phyloP scores from a whole-genome alignment of 495 filamentous ascomycete species.

The Penicillium angulare region DNA sequence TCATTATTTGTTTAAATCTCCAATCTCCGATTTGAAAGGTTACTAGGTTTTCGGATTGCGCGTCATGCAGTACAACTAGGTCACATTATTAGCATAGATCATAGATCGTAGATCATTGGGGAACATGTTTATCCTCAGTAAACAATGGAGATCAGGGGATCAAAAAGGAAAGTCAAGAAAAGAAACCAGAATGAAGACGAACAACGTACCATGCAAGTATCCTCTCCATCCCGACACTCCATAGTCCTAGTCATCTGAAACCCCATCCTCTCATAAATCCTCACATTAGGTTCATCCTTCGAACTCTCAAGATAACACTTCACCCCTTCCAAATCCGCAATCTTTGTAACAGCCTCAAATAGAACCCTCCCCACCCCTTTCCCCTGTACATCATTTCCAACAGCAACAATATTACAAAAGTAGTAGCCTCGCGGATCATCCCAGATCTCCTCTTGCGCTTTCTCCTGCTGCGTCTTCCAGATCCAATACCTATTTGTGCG shows the following conservation, averaged over 20 bases:
- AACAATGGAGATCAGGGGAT: background rate
- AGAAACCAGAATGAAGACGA: background rate
- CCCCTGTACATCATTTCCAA: constrained; percentile 57
- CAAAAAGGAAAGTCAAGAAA: background rate
- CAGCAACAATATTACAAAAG: constrained; percentile 67
- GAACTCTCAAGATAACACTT: constrained; percentile 64
- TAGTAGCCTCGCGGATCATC: constrained; percentile 61
- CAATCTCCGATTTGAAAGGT: background rate
- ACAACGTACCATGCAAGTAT: constrained; percentile 36
- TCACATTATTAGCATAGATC: background rate
- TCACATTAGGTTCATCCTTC: constrained; percentile 58
- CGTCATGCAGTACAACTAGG: constrained; percentile 37
- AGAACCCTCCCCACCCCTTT: constrained; percentile 56
- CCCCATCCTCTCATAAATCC: constrained; percentile 62
- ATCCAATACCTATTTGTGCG: constrained; percentile 62
- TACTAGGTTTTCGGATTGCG: constrained; percentile 24
- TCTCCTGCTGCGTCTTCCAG: constrained; percentile 60
- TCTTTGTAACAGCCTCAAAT: constrained; percentile 54
- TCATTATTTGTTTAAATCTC: background rate
- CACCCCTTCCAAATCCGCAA: constrained; percentile 56
- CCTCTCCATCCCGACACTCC: constrained; percentile 56
- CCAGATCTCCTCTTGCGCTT: constrained; percentile 58
- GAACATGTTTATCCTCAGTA: no score
- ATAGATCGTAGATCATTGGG: background rate
- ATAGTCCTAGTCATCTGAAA: constrained; percentile 60